Conservation (phyloP, 495 filamentous ascomycete species). For the Lichina pygmaea region DNA sequence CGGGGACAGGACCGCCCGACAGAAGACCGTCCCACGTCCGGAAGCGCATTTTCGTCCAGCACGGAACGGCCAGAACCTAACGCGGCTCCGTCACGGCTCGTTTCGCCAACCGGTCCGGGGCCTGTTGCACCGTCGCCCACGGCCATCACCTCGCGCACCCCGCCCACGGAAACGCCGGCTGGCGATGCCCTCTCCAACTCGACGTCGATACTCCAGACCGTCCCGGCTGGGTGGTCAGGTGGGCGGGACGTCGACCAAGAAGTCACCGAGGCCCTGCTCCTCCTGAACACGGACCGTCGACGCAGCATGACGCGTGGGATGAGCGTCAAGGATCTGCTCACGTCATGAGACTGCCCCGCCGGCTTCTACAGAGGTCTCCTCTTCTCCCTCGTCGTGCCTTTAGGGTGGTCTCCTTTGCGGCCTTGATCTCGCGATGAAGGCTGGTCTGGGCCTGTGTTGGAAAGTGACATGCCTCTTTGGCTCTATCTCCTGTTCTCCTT, state of each 20-base stretch:
- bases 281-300: constrained; percentile 44
- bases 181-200: constrained; percentile 18
- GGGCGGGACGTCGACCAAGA: constrained; percentile 34
- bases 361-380: neutral
- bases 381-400: too few species aligned
- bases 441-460: too few species aligned
- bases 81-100: neutral
- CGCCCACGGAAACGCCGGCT: constrained; percentile 3
- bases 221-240: constrained; percentile 14
- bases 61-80: neutral
- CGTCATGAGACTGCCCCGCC: constrained; percentile 17
- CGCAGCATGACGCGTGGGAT: constrained; percentile 22
- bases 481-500: too few species aligned
- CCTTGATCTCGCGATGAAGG: too few species aligned
- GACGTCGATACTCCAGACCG: constrained; percentile 13
- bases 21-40: constrained; percentile 2
- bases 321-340: constrained; percentile 60
- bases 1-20: constrained; percentile 4
- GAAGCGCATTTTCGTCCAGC: constrained; percentile 2
- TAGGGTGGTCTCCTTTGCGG: too few species aligned
- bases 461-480: too few species aligned
- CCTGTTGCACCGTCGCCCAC: constrained; percentile 2
- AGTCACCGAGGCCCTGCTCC: constrained; percentile 52
- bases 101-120: neutral
- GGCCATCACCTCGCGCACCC: constrained; percentile 6